A percentile compares a stretch with the other conserved stretches of the same genome.
phyloP scores from a whole-genome alignment of 306 rosid species.

The Lablab purpureus region DNA sequence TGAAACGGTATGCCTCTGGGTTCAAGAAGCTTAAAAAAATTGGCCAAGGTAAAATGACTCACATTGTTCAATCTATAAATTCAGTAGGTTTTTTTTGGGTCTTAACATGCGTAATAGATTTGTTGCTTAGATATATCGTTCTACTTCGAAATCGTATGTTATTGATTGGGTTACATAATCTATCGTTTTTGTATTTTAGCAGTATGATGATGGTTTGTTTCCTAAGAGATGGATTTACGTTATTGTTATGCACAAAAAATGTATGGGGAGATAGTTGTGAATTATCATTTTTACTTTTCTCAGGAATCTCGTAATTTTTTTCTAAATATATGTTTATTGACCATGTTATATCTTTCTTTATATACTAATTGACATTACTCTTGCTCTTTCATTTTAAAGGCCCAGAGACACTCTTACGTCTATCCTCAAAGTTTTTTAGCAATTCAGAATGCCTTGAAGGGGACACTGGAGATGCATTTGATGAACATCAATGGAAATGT shows the following conservation, averaged over 20 bases:
- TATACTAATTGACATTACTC: slow-evolving; percentile 1
- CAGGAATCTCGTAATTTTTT: neutral
- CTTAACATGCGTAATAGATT: slow-evolving; percentile 7
- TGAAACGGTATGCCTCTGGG: slow-evolving; percentile 86
- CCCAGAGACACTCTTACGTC: slow-evolving; percentile 81
- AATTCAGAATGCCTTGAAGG: slow-evolving; percentile 65
- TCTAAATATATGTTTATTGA: neutral
- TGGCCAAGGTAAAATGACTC: slow-evolving; percentile 79
- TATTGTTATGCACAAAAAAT: slow-evolving; percentile 10
- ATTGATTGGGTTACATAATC: neutral
- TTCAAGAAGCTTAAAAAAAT: slow-evolving; percentile 78
- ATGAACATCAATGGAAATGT: slow-evolving; percentile 87
- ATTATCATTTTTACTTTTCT: slow-evolving; percentile 10
- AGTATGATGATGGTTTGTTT: slow-evolving; percentile 10
- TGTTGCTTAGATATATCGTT: neutral
- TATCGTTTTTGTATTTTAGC: neutral
- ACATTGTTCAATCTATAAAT: slow-evolving; percentile 5
- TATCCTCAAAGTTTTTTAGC: slow-evolving; percentile 59
- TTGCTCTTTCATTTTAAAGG: slow-evolving; percentile 55
- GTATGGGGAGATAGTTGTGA: neutral
- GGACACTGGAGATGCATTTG: slow-evolving; percentile 82
- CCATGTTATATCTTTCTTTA: neutral
- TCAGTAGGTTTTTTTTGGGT: neutral
- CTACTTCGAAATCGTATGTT: neutral
- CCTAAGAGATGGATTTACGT: neutral